Base-by-base conservation (phyloP, 2,329 filamentous ascomycete species). In the Arthrinium puccinioides region DNA sequence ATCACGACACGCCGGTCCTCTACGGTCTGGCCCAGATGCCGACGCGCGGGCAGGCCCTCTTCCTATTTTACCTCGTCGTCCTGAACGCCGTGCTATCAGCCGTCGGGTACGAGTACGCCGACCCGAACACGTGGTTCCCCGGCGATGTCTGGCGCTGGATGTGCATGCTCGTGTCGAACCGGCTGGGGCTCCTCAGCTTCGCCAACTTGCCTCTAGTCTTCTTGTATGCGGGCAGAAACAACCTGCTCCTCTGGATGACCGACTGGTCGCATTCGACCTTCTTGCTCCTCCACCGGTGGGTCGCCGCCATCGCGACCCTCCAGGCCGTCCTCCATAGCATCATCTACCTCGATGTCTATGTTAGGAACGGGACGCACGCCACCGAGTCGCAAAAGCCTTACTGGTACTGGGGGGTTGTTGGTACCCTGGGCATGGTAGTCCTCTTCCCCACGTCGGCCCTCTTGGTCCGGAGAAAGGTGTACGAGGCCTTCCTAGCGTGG, bases 191-290 rank as follows among this genome's bases (percentile, higher is more conserved):
- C 5, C 16, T 32, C 11, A 32, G 29, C 18, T 61, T 57, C 32
- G 52, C 48, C 4, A 46, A 52, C 15, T 42, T 52, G 1, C 49
- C 54, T 0, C 38, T 62, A 4, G 23, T 57, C 2, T 44, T 62
- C 8, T 49, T 64, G n/a, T 60, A 56, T 38, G 48, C 55, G 0
- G 45, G 54, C 3, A 55, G 60, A 4, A 64, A 64, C 43, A 64
- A 63, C 31, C 21, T 63, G 14, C 49, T 64, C 1, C 45, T 64
- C 2, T 59, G 52, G 51, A 15, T 62, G 4, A 63, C 60, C 1
- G 51, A 60, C 38, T 66, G 60, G 60, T 51, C 46, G 10, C 52
- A 60, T 32, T 51, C 54, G 3, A 62, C 60, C 0, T 64, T 54
- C 39, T 31, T 63, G 13, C 36, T 62, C 2, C 43, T 64, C 2